phyloP scores from a whole-genome alignment of 2,329 filamentous ascomycete species.

The Fusarium abutilonis region DNA sequence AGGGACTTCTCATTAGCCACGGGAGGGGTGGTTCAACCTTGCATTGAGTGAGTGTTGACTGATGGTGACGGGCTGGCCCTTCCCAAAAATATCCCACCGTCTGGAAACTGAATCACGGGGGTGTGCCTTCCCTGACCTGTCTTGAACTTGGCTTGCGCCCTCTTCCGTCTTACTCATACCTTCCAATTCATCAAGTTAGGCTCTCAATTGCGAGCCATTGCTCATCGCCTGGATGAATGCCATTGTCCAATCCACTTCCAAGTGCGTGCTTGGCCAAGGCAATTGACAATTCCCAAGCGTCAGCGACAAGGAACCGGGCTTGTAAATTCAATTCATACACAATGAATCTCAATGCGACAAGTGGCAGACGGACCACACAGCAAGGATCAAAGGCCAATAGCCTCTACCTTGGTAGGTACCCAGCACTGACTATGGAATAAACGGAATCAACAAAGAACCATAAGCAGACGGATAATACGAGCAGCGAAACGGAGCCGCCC shows the following conservation, averaged over 20 bases:
- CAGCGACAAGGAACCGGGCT: conserved; percentile 18
- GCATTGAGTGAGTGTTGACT: not conserved
- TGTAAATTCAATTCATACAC: conserved; percentile 26
- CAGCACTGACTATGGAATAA: conserved; percentile 8
- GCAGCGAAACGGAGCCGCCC: conserved; percentile 13
- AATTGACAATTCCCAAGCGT: conserved; percentile 10
- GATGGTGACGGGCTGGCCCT: conserved; percentile 35
- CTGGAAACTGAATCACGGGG: conserved; percentile 24
- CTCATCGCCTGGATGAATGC: not conserved
- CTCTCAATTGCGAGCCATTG: conserved; percentile 29
- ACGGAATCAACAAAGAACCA: conserved; percentile 12
- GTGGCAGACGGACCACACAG: not conserved
- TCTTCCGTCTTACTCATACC: conserved; percentile 17
- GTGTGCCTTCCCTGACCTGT: conserved; percentile 3
- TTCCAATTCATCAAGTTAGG: conserved; percentile 5
- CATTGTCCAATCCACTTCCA: conserved; percentile 9
- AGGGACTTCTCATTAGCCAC: conserved; percentile 34
- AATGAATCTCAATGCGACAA: conserved; percentile 11
- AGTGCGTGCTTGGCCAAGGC: not conserved
- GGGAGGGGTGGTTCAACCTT: conserved; percentile 25
- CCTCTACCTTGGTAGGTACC: conserved; percentile 1
- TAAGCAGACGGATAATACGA: conserved; percentile 15
- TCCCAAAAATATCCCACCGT: conserved; percentile 42
- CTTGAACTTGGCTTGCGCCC: too few species aligned
- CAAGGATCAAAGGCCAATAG: not conserved